Base-by-base conservation (phyloP, 345 rosid genomes). In the Trapa bicornis region DNA sequence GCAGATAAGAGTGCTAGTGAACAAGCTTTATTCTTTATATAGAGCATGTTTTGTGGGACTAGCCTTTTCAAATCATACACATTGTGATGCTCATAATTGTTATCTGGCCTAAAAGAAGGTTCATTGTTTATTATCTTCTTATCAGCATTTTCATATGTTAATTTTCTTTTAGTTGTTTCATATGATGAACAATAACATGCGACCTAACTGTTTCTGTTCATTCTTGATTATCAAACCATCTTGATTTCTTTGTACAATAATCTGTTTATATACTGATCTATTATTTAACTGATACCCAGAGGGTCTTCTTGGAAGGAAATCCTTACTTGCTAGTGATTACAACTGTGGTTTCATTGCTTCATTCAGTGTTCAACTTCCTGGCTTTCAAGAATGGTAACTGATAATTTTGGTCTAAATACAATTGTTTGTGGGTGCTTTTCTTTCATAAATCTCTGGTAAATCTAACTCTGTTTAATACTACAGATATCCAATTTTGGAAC, bases 401-500 rank as follows among this genome's bases (percentile, higher is more conserved):
- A 10, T 32, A 58, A 58, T 58, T n/a, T 50, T 54, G 60, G 4
- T 54, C 5, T 5, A 5, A 57, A 58, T 58, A 5, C 16, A 14
- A 33, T 17, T 47, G 29, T 22, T 22, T 22, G 8, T 39, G 35
- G 39, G 61, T 32, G 56, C 35, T 58, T 22, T 58, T 68, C 60
- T 54, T 57, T 67, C 68, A 53, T 42, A n/a, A 37, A 43, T 37
- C 33, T 16, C n/a, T 39, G n/a, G 45, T 53, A 36, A 75, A 48
- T 66, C 61, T 16, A 47, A 53, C 65, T 71, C 64, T 64, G 39
- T 64, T 62, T 60, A 58, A 63, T 68, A 64, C 39, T 82, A 72
- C 80, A 95, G 99, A 95, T 77, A 95, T 95, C 80, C 99, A 95
- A 64, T 94, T 94, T 82, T 94, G 99, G 99, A 91, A 91, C 80